Evolutionary conservation across 1,284 basidiomycete genomes (phyloP).

Genomic region (Cryptococcus sp.): DNA sequence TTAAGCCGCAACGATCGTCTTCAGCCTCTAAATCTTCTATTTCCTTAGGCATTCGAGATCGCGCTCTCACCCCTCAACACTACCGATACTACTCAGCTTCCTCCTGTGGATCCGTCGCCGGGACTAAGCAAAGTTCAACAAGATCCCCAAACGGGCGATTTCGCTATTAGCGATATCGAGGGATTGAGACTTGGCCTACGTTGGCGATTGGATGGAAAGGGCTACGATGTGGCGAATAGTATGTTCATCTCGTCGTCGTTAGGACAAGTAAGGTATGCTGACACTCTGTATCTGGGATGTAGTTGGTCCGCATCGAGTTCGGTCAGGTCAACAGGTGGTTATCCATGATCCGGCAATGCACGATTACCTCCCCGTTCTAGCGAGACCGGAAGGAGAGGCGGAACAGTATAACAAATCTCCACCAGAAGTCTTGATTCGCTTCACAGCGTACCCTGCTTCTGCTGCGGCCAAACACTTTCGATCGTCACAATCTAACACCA

Average conservation of each 20-base stretch:
- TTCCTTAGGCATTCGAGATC: slow-evolving; percentile 62
- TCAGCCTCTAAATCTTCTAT: not conserved
- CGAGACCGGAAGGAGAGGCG: slow-evolving; percentile 30
- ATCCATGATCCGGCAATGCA: slow-evolving; percentile 63
- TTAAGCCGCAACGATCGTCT: not conserved
- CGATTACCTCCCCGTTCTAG: slow-evolving; percentile 58
- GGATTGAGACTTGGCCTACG: slow-evolving; percentile 75
- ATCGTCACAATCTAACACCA: too few species aligned
- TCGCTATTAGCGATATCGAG: slow-evolving; percentile 68
- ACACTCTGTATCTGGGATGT: slow-evolving; percentile 2
- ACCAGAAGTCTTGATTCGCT: slow-evolving; percentile 34
- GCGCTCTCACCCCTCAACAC: slow-evolving; percentile 62
- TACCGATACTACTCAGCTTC: slow-evolving; percentile 53
- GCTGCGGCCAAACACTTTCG: not conserved
- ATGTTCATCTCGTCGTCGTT: slow-evolving; percentile 41
- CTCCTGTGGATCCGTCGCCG: slow-evolving; percentile 70
- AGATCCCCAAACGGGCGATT: slow-evolving; percentile 64
- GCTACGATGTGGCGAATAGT: slow-evolving; percentile 82
- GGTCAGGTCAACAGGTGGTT: slow-evolving; percentile 75
- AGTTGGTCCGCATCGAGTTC: slow-evolving; percentile 82
- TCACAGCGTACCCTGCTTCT: slow-evolving; percentile 18
- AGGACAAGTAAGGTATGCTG: not conserved
- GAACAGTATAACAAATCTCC: slow-evolving; percentile 11
- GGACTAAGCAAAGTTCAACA: slow-evolving; percentile 64
- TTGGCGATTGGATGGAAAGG: slow-evolving; percentile 74